A percentile compares a stretch with the other conserved stretches of the same genome.
Conservation (phyloP, 2,329 filamentous ascomycete species). For the Cladorrhinum sp. region DNA sequence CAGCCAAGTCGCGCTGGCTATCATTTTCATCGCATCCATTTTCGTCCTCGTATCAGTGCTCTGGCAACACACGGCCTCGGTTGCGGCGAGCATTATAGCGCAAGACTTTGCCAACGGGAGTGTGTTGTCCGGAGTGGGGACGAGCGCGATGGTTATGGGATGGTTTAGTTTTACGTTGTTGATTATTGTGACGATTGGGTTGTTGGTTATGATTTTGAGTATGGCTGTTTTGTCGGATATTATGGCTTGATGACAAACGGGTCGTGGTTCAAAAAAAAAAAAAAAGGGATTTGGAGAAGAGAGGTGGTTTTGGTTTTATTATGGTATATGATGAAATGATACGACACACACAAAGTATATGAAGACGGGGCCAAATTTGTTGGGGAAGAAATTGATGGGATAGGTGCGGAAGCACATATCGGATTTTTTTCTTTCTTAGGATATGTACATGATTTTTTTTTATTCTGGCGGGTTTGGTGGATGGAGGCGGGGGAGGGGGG, state of each 20-base stretch:
- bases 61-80: conserved; percentile 94
- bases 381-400: neutral
- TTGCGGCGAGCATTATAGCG: conserved; percentile 88
- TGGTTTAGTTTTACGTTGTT: conserved; percentile 95
- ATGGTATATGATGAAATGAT: neutral
- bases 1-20: conserved; percentile 85
- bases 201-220: conserved; percentile 95
- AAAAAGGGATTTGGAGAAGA: neutral
- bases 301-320: neutral
- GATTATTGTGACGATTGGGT: conserved; percentile 91
- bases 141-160: conserved; percentile 90
- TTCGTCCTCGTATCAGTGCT: conserved; percentile 72
- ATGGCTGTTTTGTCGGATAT: conserved; percentile 73
- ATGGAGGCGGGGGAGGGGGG: too few species aligned
- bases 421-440: neutral
- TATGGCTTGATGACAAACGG: conserved; percentile 31
- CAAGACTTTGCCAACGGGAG: conserved; percentile 90
- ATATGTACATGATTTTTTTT: neutral
- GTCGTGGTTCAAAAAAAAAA: too few species aligned
- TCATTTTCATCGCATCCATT: conserved; percentile 77
- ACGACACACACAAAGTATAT: neutral
- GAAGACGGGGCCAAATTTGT: neutral
- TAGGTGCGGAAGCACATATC: neutral
- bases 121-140: conserved; percentile 84
- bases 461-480: neutral